Evolutionary conservation across 2,329 filamentous ascomycete genomes (phyloP).

Genomic region (Fusarium pseudoanthophilum): DNA sequence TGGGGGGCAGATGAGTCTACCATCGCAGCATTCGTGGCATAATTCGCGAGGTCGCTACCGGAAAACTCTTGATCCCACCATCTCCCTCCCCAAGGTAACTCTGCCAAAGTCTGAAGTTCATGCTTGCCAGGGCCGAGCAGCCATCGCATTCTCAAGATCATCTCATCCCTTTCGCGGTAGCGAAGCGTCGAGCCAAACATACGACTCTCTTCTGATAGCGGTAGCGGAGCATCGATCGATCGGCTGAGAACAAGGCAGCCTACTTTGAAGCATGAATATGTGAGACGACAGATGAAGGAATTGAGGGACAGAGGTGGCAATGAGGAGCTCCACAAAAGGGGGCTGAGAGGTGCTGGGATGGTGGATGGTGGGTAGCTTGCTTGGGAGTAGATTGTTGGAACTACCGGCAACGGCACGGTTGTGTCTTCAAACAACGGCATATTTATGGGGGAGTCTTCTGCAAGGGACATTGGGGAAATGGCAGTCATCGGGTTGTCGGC

Average conservation of each 20-base stretch:
- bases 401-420: neutral
- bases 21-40: neutral
- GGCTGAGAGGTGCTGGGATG: neutral
- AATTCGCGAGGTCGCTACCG: neutral
- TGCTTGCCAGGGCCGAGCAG: neutral
- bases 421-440: neutral
- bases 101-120: neutral
- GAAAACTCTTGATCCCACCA: slow-evolving; percentile 5
- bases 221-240: neutral
- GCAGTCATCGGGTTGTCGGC: too few species aligned
- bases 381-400: neutral
- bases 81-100: neutral
- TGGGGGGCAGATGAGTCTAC: neutral
- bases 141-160: neutral
- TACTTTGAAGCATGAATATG: neutral
- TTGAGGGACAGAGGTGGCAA: neutral
- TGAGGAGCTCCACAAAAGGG: neutral
- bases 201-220: neutral
- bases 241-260: neutral
- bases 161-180: neutral
- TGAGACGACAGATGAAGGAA: neutral
- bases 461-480: neutral
- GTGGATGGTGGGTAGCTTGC: neutral
- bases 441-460: neutral
- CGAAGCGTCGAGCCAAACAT: slow-evolving; percentile 3